These are phyloP conservation scores for Eutypella sp. DNA, from an alignment of 2,329 filamentous ascomycete species.

Conservation along the genomic window DNA sequence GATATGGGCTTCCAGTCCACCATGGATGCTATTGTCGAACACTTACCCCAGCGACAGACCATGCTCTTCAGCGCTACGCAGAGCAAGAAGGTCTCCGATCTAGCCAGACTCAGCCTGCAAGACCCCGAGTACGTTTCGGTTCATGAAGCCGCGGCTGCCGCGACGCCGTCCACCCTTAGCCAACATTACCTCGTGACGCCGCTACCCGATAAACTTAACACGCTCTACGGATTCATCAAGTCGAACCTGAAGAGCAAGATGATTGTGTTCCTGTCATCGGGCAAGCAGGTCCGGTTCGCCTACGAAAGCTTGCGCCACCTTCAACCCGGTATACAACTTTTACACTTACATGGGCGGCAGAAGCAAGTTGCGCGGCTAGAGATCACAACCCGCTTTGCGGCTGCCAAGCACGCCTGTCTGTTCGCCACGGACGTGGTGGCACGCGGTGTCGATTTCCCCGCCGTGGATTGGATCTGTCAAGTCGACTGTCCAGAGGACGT, in stretches of 20 bases:
- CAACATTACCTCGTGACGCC: slow-evolving; percentile 90
- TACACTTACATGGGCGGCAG: slow-evolving; percentile 91
- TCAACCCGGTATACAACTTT: slow-evolving; percentile 86
- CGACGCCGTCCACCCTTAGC: slow-evolving; percentile 78
- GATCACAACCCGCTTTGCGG: slow-evolving; percentile 77
- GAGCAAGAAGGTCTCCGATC: slow-evolving; percentile 87
- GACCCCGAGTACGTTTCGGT: slow-evolving; percentile 95
- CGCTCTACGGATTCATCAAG: slow-evolving; percentile 87
- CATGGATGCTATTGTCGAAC: slow-evolving; percentile 88
- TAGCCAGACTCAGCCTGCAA: slow-evolving; percentile 79
- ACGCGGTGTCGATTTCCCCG: slow-evolving; percentile 89
- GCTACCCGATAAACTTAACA: slow-evolving; percentile 83
- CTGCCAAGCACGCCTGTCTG: slow-evolving; percentile 77
- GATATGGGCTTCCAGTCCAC: slow-evolving; percentile 94
- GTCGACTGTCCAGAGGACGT: slow-evolving; percentile 95
- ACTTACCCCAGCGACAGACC: slow-evolving; percentile 85
- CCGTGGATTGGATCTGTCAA: slow-evolving; percentile 98
- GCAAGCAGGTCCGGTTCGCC: slow-evolving; percentile 93
- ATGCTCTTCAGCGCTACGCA: slow-evolving; percentile 95
- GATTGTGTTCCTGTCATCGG: slow-evolving; percentile 89
- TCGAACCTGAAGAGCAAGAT: slow-evolving; percentile 91
- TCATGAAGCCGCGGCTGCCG: slow-evolving; percentile 72
- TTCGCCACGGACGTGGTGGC: slow-evolving; percentile 96
- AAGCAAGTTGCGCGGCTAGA: slow-evolving; percentile 87
- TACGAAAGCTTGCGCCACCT: slow-evolving; percentile 91